A percentile compares a stretch with the other conserved stretches of the same genome.
Evolutionary conservation across 306 rosid genomes (phyloP).

Genomic region (Chamaecrista fasciculata): DNA sequence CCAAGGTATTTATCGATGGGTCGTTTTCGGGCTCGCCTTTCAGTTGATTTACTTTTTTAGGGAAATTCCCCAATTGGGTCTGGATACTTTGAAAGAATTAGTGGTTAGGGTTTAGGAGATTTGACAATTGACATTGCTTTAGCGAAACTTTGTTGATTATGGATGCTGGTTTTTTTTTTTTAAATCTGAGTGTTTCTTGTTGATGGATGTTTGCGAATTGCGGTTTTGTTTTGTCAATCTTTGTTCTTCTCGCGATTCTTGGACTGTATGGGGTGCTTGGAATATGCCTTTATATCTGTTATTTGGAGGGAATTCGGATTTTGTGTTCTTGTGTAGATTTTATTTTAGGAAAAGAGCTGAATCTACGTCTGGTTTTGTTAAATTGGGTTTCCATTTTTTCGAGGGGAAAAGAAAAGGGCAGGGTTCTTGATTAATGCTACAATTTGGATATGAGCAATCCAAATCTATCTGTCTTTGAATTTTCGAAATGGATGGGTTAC

Average conservation of each 20-base stretch:
- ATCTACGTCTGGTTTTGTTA: background rate
- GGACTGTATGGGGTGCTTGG: slow-evolving; percentile 6
- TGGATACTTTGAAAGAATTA: background rate
- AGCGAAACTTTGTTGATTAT: background rate
- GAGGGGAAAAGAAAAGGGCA: background rate
- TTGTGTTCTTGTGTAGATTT: background rate
- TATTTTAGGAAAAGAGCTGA: background rate
- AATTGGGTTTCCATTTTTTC: background rate
- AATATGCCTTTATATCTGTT: background rate
- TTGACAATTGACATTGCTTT: background rate
- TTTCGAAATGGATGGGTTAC: slow-evolving; percentile 3
- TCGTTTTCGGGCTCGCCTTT: slow-evolving; percentile 20
- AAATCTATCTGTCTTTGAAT: background rate
- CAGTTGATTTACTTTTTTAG: background rate
- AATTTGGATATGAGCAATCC: background rate
- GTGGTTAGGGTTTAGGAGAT: slow-evolving; percentile 39
- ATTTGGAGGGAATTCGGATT: slow-evolving; percentile 5
- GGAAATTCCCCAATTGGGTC: slow-evolving; percentile 10
- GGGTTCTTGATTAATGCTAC: background rate
- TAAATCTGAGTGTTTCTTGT: background rate
- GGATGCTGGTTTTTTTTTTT: background rate
- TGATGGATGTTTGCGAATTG: background rate
- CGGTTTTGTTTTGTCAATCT: background rate
- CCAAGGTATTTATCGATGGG: slow-evolving; percentile 42
- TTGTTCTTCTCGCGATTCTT: background rate